Base-by-base conservation (phyloP, 441 rosid genomes). In the Corymbia calophylla region DNA sequence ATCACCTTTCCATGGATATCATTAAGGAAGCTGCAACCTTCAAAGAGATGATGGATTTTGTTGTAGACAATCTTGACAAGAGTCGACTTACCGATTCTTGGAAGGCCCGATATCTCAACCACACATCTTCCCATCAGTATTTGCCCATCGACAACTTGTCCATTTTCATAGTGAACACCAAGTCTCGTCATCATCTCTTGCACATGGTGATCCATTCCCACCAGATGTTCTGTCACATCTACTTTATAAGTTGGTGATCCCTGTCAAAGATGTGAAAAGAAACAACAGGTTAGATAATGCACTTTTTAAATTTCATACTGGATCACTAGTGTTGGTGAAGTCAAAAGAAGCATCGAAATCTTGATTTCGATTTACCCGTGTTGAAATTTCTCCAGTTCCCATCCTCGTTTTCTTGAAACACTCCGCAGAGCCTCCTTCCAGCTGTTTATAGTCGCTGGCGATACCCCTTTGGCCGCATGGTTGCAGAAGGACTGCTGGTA, bases 51-150 rank as follows among this genome's bases (percentile, higher is more conserved):
- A 9, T 8, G 49, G 14, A 77, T 87, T 35, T 73, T 39, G 15
- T 89, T 80, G 81, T 10, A 80, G 23, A 89, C 81, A 32, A 31
- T 9, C 64, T 31, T 89, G 47, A 81, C 91, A 27, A 89, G 89
- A 77, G 91, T 89, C 0, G 91, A 87, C 87, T 89, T 89, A n/a
- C 91, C 91, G 1, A 89, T 89, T 1, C 91, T 89, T 5, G 12
- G 25, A 68, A 68, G 25, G 47, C 80, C 80, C 25, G 13, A 68
- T 68, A 68, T 32, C 44, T 2, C 47, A 32, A 68, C 23, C 47
- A 32, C 80, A 68, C 14, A 7, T 17, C 3, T 68, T 68, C 25
- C 4, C 47, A 2, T 68, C 47, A 32, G 44, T 3, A 5, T 17
- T 68, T 68, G 80, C 47, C 80, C 25, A 32, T 68, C 80, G 18